Conservation (phyloP, 2,329 filamentous ascomycete genomes). For the Cordyceps javanica region DNA sequence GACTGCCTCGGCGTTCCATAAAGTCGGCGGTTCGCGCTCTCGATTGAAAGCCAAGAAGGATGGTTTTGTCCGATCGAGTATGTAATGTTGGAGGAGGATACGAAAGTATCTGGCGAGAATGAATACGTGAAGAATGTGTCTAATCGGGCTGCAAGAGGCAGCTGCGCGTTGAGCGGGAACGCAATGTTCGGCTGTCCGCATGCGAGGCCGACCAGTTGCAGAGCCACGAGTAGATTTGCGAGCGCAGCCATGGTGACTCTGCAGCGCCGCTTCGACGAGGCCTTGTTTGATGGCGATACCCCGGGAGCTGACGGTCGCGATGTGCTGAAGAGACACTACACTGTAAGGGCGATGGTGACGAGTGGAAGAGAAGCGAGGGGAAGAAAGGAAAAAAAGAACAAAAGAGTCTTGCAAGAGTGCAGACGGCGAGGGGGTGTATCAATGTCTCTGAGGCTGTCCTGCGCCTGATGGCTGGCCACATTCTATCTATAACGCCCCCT, state of each 20-base stretch:
- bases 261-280: constrained; percentile 13
- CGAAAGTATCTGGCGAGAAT: constrained; percentile 70
- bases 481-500: constrained; percentile 27
- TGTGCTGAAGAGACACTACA: constrained; percentile 14
- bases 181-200: constrained; percentile 36
- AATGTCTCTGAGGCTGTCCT: constrained; percentile 14
- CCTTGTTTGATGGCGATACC: constrained; percentile 18
- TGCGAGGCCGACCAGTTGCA: constrained; percentile 19
- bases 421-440: constrained; percentile 16
- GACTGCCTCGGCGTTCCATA: constrained; percentile 60
- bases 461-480: constrained; percentile 25
- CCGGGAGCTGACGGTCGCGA: constrained; percentile 9
- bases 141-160: constrained; percentile 71
- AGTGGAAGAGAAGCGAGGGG: constrained; percentile 14
- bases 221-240: constrained; percentile 20
- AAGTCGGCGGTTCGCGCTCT: constrained; percentile 57
- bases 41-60: constrained; percentile 70
- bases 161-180: constrained; percentile 79
- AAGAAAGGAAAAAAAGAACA: constrained; percentile 14
- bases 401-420: constrained; percentile 10
- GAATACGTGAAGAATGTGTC: constrained; percentile 61
- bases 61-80: constrained; percentile 59
- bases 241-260: constrained; percentile 25
- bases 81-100: constrained; percentile 53
- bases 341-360: constrained; percentile 13